phyloP scores from a whole-genome alignment of 176 grass and related monocot genomes.

The Eleusine indica region DNA sequence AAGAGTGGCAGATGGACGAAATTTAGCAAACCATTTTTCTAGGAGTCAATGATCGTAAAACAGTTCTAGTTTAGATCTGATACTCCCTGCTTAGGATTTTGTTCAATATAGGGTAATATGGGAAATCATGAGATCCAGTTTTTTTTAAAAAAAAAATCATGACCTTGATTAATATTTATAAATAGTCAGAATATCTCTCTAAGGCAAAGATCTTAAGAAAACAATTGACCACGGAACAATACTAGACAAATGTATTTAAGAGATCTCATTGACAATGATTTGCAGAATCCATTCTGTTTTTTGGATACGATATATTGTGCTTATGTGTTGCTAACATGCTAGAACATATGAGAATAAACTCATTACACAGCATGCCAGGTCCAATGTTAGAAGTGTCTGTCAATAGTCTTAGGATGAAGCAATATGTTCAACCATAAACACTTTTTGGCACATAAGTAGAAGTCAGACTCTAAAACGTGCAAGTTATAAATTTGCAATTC shows the following conservation, averaged over 20 bases:
- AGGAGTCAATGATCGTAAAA: background rate
- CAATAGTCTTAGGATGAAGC: background rate
- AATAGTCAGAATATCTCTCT: background rate
- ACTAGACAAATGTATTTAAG: background rate
- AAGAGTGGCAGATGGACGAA: background rate
- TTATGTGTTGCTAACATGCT: background rate
- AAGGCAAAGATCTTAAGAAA: background rate
- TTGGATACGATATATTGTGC: background rate
- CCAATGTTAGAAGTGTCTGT: background rate
- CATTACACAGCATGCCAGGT: background rate
- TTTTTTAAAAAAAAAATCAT: background rate
- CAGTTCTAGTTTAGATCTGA: slow-evolving; percentile 9
- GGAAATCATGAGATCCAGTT: background rate
- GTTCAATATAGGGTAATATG: background rate
- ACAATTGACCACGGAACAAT: background rate
- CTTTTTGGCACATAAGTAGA: background rate
- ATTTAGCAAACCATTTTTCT: background rate
- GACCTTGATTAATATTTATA: background rate
- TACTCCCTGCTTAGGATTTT: background rate
- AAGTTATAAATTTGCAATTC: background rate
- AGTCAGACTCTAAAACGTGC: background rate
- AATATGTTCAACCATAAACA: slow-evolving; percentile 14
- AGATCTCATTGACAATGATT: background rate
- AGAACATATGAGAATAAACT: background rate
- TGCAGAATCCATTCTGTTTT: background rate